Evolutionary conservation across 2,329 filamentous ascomycete species (phyloP), one percentile per base, ranked within the genome.

Genomic region (Pseudofabraea citricarpa): DNA sequence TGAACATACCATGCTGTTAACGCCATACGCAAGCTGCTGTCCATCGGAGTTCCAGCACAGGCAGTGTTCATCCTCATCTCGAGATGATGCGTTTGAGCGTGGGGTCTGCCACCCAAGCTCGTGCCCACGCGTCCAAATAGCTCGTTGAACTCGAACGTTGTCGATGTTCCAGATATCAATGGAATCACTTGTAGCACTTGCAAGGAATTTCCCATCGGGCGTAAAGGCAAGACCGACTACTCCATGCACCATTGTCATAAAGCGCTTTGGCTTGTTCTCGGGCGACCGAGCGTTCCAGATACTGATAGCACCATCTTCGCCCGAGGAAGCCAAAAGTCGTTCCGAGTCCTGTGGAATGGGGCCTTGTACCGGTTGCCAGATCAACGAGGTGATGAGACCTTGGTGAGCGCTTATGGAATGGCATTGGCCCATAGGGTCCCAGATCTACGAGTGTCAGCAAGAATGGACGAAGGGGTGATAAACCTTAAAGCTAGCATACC

Each of bases 91-190:
- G 26, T 69, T 71, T 36, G 68, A 69, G 54, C 71, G 75, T 16
- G 78, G 78, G 46, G 74, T 82, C 23, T 75, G 65, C 75, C 77
- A 81, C 4, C 76, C 79, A 1, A 70, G 65, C 50, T 81, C 75
- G 8, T 71, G 65, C 20, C 69, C 64, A 47, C 75, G 65, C 46
- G 68, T 75, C 79, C 80, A 84, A 55, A 70, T 77, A 13, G 80
- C 80, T 36, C 76, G 69, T 4, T 80, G 80, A 36, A 80, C 69
- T 20, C 68, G 65, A 36, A 74, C 68, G 41, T 79, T 79, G 47
- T 75, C 77, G 10, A 82, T 73, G 56, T 81, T 83, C 78, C 80
- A 84, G 36, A 84, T 81, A 29, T 82, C 62, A 12, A 83, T 75
- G 44, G 70, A 71, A 24, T 74, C 72, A 16, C 70, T 70, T 1